Percentiles rank a stretch among this genome's conserved stretches.
phyloP scores from a whole-genome alignment of 2,329 filamentous ascomycete genomes.

The Aspergillus carbonarius region DNA sequence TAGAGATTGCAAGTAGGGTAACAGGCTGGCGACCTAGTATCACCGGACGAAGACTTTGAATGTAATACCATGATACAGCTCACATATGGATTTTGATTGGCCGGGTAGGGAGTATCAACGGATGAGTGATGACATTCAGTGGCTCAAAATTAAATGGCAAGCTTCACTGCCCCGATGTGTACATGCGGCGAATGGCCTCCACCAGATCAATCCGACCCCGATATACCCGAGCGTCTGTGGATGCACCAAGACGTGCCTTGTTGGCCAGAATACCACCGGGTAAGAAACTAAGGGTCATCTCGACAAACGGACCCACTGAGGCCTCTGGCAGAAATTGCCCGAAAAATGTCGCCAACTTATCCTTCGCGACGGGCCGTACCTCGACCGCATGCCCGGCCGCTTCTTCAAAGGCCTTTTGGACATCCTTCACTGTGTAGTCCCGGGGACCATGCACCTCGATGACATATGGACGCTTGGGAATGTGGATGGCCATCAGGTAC shows the following conservation, averaged over 20 bases:
- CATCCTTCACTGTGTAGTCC: conserved; percentile 10
- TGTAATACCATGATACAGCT: too few species aligned
- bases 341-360: conserved; percentile 10
- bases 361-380: conserved; percentile 8
- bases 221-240: background rate
- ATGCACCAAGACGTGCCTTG: background rate
- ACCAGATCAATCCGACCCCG: conserved; percentile 1
- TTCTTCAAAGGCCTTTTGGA: conserved; percentile 10
- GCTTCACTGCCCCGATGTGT: background rate
- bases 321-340: conserved; percentile 6
- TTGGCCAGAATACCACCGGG: conserved; percentile 7
- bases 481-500: conserved; percentile 1
- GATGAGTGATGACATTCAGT: too few species aligned
- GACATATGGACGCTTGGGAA: conserved; percentile 9
- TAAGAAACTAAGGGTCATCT: conserved; percentile 17
- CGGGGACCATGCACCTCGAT: conserved; percentile 15
- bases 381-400: conserved; percentile 12
- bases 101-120: too few species aligned
- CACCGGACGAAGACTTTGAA: too few species aligned
- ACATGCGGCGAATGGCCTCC: conserved; percentile 1
- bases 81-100: too few species aligned
- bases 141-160: background rate
- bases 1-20: too few species aligned
- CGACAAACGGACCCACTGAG: conserved; percentile 9
- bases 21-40: too few species aligned